phyloP scores from a whole-genome alignment of 75 land plant species.

The Pinus tabuliformis region DNA sequence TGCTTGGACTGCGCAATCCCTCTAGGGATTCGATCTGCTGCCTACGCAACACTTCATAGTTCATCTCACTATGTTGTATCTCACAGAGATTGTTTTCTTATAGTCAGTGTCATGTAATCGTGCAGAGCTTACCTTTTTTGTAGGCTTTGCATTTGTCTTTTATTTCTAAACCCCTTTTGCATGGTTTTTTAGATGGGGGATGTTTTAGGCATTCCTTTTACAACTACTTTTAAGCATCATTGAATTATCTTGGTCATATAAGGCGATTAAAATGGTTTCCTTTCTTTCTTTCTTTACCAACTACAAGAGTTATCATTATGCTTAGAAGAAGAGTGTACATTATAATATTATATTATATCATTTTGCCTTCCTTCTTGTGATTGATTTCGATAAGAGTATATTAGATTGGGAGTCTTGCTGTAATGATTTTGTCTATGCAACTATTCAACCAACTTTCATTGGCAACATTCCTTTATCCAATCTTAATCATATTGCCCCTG shows the following conservation, averaged over 20 bases:
- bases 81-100: no score
- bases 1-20: no score
- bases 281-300: background rate
- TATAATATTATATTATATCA: background rate
- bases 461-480: background rate
- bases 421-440: background rate
- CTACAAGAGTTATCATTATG: background rate
- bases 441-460: background rate
- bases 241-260: background rate
- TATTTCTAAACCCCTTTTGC: no score
- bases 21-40: no score
- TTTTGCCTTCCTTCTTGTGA: background rate
- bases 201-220: background rate
- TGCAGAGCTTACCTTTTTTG: no score
- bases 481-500: background rate
- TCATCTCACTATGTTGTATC: no score
- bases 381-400: background rate
- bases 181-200: no score
- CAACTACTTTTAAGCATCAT: background rate
- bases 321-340: background rate
- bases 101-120: no score
- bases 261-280: background rate
- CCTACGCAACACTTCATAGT: no score
- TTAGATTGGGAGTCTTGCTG: background rate
- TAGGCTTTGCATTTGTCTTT: no score